Conservation (phyloP, 176 grass and related monocot genomes). For the Avena eriantha region DNA sequence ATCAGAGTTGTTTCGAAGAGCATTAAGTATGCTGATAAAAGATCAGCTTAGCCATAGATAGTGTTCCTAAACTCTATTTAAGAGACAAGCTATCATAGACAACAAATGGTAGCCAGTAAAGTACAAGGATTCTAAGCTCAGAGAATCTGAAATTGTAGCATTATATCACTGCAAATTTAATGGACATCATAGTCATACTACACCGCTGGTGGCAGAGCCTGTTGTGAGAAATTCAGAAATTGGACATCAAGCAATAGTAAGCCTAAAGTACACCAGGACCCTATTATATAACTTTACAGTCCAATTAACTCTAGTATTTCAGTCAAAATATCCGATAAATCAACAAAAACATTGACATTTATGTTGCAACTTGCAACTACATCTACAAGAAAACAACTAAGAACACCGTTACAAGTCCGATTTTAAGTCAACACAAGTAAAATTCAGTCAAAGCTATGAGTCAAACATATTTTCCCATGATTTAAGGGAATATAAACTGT, state of each 20-base stretch:
- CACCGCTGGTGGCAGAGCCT: constrained; percentile 12
- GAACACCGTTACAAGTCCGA: neutral
- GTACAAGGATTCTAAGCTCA: constrained; percentile 23
- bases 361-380: constrained; percentile 7
- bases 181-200: constrained; percentile 6
- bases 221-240: constrained; percentile 18
- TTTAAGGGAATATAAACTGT: constrained; percentile 9
- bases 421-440: constrained; percentile 26
- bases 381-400: constrained; percentile 2
- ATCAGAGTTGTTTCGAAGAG: constrained; percentile 25
- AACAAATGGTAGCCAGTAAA: neutral
- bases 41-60: neutral
- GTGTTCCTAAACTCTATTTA: constrained; percentile 13
- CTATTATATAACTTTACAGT: constrained; percentile 11
- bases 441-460: constrained; percentile 13
- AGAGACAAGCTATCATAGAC: neutral
- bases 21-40: constrained; percentile 17
- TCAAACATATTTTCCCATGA: neutral
- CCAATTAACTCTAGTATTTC: constrained; percentile 29
- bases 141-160: constrained; percentile 11
- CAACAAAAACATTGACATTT: constrained; percentile 10
- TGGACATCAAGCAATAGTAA: constrained; percentile 20
- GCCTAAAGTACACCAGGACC: constrained; percentile 27
- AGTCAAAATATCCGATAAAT: constrained; percentile 19
- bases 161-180: constrained; percentile 10